Evolutionary conservation across 2,329 filamentous ascomycete genomes (phyloP), one percentile per base, ranked within the genome.

Genomic region (Neonectria sp.): DNA sequence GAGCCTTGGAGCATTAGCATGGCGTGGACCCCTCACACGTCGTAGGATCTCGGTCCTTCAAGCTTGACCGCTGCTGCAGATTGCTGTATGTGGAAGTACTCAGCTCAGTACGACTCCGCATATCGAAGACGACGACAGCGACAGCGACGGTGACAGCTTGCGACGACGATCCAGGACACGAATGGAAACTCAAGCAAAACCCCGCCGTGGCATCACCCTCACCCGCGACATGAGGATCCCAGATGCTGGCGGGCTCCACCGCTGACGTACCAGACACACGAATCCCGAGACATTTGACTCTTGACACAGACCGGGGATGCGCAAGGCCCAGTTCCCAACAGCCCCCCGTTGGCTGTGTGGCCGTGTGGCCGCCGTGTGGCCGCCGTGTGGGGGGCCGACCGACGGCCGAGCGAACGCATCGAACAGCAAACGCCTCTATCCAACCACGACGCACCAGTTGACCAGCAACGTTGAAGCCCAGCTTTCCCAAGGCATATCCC

Each of bases 181-280:
- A 46, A 35, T 12, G 25, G 9, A 58, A 59, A 40, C 45, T 15
- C 21, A 8, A n/a, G 25, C 21, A 59, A 55, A 45, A 49, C 61
- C 61, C 55, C 31, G 24, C 46, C 45, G 51, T 60, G 31, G 46
- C 57, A 40, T 60, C 46, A 52, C 43, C 57, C 17, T 52, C 51
- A 15, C 29, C 31, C 46, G 55, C 52, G 27, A 33, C 21, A 46
- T 58, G 46, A 66, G 46, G 63, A 66, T 62, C 63, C 53, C 58
- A 55, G 46, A 66, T 55, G 53, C 63, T 61, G 58, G 58, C 35
- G n/a, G 29, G 24, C 63, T 62, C 63, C 63, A 61, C 63, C 53
- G 58, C 63, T 66, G 63, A 66, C 63, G 63, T 66, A 66, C 63
- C 29, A 35, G 21, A 49, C 53, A 66, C 58, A 66, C 63, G 63